These are phyloP conservation scores for Penicillium angulare DNA, from an alignment of 495 filamentous ascomycete species.

Conservation along the genomic window DNA sequence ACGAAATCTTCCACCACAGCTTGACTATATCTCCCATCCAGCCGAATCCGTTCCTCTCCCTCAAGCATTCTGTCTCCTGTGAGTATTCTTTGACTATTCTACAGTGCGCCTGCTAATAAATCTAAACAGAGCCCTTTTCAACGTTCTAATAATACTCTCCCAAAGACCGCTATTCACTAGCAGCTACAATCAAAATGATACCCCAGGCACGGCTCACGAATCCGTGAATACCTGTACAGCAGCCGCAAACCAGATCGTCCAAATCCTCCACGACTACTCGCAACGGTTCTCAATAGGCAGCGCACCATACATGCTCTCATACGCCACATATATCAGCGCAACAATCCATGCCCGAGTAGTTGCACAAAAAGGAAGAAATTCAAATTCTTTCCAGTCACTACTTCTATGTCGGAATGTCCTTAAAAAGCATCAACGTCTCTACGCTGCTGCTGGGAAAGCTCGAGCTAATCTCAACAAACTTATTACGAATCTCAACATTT, in stretches of 20 bases:
- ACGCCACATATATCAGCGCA: slow-evolving; percentile 34
- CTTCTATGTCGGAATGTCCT: slow-evolving; percentile 19
- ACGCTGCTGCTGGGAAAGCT: slow-evolving; percentile 25
- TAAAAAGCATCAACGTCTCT: slow-evolving; percentile 16
- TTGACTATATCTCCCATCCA: slow-evolving; percentile 23
- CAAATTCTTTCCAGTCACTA: slow-evolving; percentile 21
- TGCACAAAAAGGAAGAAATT: slow-evolving; percentile 23
- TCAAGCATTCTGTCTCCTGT: slow-evolving; percentile 27
- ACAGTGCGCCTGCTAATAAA: neutral
- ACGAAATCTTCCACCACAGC: slow-evolving; percentile 19
- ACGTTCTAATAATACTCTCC: slow-evolving; percentile 28
- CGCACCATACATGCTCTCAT: slow-evolving; percentile 34
- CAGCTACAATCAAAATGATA: slow-evolving; percentile 6
- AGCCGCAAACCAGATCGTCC: slow-evolving; percentile 31
- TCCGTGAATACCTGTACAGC: slow-evolving; percentile 27
- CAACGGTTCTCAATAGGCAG: slow-evolving; percentile 24
- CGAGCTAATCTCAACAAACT: slow-evolving; percentile 22
- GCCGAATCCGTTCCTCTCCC: slow-evolving; percentile 14
- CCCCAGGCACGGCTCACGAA: slow-evolving; percentile 22
- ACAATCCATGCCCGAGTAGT: slow-evolving; percentile 33
- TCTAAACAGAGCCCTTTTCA: slow-evolving; percentile 26
- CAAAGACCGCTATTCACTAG: slow-evolving; percentile 27
- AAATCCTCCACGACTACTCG: slow-evolving; percentile 29
- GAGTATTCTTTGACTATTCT: neutral
- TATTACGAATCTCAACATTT: slow-evolving; percentile 15